Evolutionary conservation across 352 stramenopile genomes (phyloP).

Genomic region (Elongisporangium anandrum): DNA sequence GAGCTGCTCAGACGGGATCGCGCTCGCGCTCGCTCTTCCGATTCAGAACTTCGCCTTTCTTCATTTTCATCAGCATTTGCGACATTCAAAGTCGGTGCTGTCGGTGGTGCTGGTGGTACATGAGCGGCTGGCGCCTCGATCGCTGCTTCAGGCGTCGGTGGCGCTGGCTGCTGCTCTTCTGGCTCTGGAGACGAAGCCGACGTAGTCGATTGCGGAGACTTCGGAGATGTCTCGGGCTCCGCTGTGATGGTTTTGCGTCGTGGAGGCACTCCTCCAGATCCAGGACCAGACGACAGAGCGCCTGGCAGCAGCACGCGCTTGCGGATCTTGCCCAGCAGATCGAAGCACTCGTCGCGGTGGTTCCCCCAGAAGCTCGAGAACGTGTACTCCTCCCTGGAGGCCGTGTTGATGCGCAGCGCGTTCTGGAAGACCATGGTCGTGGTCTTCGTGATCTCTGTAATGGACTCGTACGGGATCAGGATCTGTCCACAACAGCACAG

Average conservation of each 20-base stretch:
- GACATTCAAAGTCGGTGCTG: not conserved
- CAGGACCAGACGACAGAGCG: not conserved
- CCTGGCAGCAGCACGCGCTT: conserved; percentile 29
- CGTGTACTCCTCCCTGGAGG: conserved; percentile 69
- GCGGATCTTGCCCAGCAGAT: conserved; percentile 67
- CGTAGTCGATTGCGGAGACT: not conserved
- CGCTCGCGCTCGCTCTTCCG: conserved; percentile 1
- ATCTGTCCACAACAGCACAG: conserved; percentile 32
- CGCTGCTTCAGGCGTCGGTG: conserved; percentile 14
- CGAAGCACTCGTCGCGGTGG: conserved; percentile 76
- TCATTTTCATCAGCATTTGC: not conserved
- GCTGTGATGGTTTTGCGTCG: not conserved
- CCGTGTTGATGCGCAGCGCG: conserved; percentile 63
- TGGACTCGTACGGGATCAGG: conserved; percentile 81
- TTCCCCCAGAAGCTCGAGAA: conserved; percentile 85
- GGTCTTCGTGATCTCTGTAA: conserved; percentile 75
- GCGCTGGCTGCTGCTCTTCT: conserved; percentile 2
- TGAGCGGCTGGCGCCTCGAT: conserved; percentile 2
- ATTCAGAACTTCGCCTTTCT: not conserved
- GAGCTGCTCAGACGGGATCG: conserved; percentile 24
- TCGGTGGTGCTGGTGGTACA: not conserved
- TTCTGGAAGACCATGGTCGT: conserved; percentile 81
- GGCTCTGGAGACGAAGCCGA: not conserved
- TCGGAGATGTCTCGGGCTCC: not conserved
- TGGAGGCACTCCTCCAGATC: not conserved